These are phyloP conservation scores for Calocybe gangraenosa DNA, from an alignment of 768 basidiomycete species.

Conservation along the genomic window DNA sequence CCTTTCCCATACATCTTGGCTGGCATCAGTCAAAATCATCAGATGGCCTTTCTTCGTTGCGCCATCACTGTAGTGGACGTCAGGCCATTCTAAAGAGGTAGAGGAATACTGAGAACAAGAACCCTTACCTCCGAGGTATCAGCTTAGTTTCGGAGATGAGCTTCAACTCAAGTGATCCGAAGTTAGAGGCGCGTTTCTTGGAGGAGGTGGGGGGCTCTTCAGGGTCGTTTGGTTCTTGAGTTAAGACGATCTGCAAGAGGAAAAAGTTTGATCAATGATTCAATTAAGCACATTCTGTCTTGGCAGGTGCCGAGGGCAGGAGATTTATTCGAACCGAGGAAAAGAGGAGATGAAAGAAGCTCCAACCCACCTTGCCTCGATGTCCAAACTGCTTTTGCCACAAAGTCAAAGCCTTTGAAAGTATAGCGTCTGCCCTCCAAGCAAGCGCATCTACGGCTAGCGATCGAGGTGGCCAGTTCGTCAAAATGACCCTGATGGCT, in stretches of 20 bases:
- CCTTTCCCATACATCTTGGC: conserved; percentile 75
- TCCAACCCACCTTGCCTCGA: conserved; percentile 57
- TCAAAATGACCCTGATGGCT: conserved; percentile 75
- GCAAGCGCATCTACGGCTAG: conserved; percentile 47
- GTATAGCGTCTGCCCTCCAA: conserved; percentile 65
- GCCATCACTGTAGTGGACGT: conserved; percentile 50
- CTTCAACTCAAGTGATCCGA: conserved; percentile 49
- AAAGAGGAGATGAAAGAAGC: too few relatives aligned
- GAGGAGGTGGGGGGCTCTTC: conserved; percentile 37
- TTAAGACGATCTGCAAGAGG: conserved; percentile 73
- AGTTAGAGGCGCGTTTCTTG: conserved; percentile 26
- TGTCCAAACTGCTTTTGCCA: conserved; percentile 87
- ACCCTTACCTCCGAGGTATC: conserved; percentile 60
- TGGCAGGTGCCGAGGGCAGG: too few relatives aligned
- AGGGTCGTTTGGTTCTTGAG: conserved; percentile 61
- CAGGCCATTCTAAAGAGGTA: conserved; percentile 1
- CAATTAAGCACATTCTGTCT: too few relatives aligned
- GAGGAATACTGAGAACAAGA: conserved; percentile 4
- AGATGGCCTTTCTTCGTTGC: conserved; percentile 85
- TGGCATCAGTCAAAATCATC: conserved; percentile 76
- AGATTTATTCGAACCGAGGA: too few relatives aligned
- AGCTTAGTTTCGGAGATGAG: conserved; percentile 70
- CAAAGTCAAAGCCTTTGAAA: conserved; percentile 64
- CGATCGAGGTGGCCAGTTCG: conserved; percentile 46
- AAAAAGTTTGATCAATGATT: conserved; percentile 11